A percentile compares a stretch with the other conserved stretches of the same genome.
Conservation (phyloP, 805 yeast species). For the Nakazawaea ishiwadae region DNA sequence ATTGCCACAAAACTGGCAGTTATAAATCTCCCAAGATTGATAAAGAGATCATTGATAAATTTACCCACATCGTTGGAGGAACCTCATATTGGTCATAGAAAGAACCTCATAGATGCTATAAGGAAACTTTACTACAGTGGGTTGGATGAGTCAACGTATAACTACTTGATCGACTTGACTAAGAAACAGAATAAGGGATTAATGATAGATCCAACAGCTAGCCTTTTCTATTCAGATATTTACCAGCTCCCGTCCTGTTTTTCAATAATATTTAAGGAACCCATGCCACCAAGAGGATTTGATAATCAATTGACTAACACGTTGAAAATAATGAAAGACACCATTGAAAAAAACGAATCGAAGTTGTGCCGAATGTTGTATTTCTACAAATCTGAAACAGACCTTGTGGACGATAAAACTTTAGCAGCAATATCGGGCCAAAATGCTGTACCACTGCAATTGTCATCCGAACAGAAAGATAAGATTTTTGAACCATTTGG, state of each 20-base stretch:
- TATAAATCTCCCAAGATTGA: conserved; percentile 10
- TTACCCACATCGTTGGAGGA: conserved; percentile 11
- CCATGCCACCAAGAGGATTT: neutral
- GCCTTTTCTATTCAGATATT: conserved; percentile 4
- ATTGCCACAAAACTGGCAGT: conserved; percentile 7
- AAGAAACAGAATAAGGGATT: neutral
- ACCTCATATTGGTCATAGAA: neutral
- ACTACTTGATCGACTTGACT: neutral
- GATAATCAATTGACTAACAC: neutral
- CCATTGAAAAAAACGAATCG: neutral
- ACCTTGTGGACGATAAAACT: no score
- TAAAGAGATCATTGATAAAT: conserved; percentile 8
- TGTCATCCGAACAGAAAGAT: neutral
- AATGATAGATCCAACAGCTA: conserved; percentile 3
- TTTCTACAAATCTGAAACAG: no score
- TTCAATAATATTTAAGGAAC: neutral
- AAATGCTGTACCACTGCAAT: no score
- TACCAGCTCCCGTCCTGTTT: conserved; percentile 6
- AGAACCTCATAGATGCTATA: neutral
- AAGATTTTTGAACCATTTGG: no score
- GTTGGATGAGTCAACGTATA: neutral
- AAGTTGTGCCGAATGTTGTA: neutral
- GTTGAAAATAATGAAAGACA: neutral
- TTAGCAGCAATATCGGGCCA: no score
- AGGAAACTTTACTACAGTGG: conserved; percentile 6